Conservation (phyloP, 116 monocot species). For the Thalassia testudinum region DNA sequence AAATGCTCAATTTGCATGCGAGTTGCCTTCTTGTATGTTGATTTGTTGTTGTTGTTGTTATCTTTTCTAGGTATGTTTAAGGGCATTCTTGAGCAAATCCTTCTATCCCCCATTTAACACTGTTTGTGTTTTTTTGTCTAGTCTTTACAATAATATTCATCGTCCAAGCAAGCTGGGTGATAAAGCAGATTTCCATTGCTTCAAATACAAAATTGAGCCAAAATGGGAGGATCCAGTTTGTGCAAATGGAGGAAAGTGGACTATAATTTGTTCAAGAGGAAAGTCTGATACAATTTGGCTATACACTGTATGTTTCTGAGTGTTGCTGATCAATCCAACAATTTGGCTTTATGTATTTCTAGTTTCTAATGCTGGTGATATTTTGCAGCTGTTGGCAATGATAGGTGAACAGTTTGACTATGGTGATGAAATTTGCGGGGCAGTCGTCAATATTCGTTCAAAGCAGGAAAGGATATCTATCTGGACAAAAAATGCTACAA, state of each 20-base stretch:
- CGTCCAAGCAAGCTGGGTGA: constrained; percentile 46
- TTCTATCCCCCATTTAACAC: too few species aligned
- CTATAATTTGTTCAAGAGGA: constrained; percentile 25
- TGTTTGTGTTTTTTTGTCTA: constrained; percentile 3
- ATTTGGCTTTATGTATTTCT: neutral
- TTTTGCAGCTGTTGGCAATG: constrained; percentile 47
- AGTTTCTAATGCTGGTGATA: neutral
- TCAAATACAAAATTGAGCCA: constrained; percentile 61
- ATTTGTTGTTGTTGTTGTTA: too few species aligned
- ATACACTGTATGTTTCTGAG: constrained; percentile 34
- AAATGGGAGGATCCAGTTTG: constrained; percentile 84
- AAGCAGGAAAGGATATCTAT: constrained; percentile 54
- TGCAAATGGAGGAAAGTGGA: constrained; percentile 76
- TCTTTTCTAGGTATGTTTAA: too few species aligned
- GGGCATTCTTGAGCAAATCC: too few species aligned
- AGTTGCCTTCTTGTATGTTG: too few species aligned
- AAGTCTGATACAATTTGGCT: constrained; percentile 62
- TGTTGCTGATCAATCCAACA: neutral
- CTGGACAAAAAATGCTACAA: constrained; percentile 61
- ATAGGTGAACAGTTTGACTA: constrained; percentile 77
- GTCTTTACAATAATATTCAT: constrained; percentile 66
- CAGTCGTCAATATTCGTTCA: constrained; percentile 50
- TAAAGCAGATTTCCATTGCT: constrained; percentile 75
- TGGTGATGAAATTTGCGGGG: constrained; percentile 84
- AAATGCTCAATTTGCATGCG: too few species aligned